Percentiles rank a stretch among this genome's conserved stretches.
Evolutionary conservation across 495 filamentous ascomycete genomes (phyloP).

Genomic region (Chaetomium fimeti): DNA sequence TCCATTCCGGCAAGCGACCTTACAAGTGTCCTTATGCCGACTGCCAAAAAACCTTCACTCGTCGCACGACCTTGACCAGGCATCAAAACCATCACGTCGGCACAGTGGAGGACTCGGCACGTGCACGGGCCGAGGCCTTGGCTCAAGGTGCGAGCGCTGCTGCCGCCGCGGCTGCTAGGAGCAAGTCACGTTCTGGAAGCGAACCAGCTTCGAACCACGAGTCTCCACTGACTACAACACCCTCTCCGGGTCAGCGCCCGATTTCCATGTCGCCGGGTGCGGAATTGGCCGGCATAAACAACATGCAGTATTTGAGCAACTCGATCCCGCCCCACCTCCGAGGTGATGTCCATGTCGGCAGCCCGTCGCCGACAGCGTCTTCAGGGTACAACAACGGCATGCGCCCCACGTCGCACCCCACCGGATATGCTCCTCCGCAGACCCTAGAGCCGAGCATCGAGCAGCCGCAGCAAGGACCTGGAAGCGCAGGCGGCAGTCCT

Average conservation of each 20-base stretch:
- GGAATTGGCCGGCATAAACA: conserved; percentile 70
- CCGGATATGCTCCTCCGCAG: conserved; percentile 73
- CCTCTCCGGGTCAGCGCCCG: conserved; percentile 75
- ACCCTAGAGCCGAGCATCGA: conserved; percentile 86
- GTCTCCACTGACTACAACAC: conserved; percentile 83
- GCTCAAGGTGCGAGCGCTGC: conserved; percentile 58
- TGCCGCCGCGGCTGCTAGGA: conserved; percentile 54
- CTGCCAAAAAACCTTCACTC: conserved; percentile 97
- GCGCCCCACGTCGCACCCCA: conserved; percentile 73
- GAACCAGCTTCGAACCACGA: conserved; percentile 75
- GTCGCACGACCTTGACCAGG: conserved; percentile 88
- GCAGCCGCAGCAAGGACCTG: conserved; percentile 59
- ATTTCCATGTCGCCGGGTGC: conserved; percentile 75
- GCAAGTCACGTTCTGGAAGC: conserved; percentile 63
- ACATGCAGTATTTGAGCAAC: conserved; percentile 72
- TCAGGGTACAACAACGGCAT: conserved; percentile 59
- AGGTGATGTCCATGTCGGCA: conserved; percentile 64
- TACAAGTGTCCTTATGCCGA: conserved; percentile 98
- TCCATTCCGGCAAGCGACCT: conserved; percentile 92
- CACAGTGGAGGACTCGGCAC: conserved; percentile 89
- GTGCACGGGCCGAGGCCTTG: conserved; percentile 65
- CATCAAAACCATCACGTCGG: conserved; percentile 96
- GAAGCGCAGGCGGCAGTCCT: conserved; percentile 67
- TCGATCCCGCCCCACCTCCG: conserved; percentile 83
- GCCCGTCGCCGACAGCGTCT: conserved; percentile 62